A percentile compares a stretch with the other conserved stretches of the same genome.
Conservation (phyloP, 306 rosid species). For the Aeschynomene evenia region DNA sequence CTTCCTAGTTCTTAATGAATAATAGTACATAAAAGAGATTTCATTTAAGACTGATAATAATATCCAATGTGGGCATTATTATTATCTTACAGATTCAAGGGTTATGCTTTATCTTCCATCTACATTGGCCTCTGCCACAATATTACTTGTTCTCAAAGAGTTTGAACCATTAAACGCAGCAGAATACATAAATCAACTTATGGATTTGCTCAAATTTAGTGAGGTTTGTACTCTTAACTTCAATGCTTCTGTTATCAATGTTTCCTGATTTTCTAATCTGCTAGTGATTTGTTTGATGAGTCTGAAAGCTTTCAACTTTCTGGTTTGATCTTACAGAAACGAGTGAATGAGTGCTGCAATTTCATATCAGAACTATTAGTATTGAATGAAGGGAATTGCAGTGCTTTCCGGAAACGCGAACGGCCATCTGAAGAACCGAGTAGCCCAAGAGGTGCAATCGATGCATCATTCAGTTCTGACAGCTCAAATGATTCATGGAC, state of each 20-base stretch:
- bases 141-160: slow-evolving; percentile 62
- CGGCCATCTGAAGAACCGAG: slow-evolving; percentile 40
- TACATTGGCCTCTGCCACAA: slow-evolving; percentile 65
- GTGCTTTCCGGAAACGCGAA: slow-evolving; percentile 46
- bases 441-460: slow-evolving; percentile 63
- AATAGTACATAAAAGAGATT: background rate
- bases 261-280: slow-evolving; percentile 13
- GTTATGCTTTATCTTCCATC: slow-evolving; percentile 62
- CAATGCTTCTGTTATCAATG: background rate
- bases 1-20: background rate
- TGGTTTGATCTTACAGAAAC: slow-evolving; percentile 47
- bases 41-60: background rate
- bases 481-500: slow-evolving; percentile 66
- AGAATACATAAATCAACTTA: slow-evolving; percentile 53
- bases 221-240: slow-evolving; percentile 50
- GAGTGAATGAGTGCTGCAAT: slow-evolving; percentile 60
- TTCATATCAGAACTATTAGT: slow-evolving; percentile 43
- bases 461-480: slow-evolving; percentile 61
- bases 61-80: background rate
- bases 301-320: background rate
- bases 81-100: slow-evolving; percentile 68
- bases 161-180: slow-evolving; percentile 49
- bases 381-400: slow-evolving; percentile 27
- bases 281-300: background rate
- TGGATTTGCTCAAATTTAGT: slow-evolving; percentile 49